These are phyloP conservation scores for Daldinia vernicosa DNA, from an alignment of 495 filamentous ascomycete species.

Conservation along the genomic window DNA sequence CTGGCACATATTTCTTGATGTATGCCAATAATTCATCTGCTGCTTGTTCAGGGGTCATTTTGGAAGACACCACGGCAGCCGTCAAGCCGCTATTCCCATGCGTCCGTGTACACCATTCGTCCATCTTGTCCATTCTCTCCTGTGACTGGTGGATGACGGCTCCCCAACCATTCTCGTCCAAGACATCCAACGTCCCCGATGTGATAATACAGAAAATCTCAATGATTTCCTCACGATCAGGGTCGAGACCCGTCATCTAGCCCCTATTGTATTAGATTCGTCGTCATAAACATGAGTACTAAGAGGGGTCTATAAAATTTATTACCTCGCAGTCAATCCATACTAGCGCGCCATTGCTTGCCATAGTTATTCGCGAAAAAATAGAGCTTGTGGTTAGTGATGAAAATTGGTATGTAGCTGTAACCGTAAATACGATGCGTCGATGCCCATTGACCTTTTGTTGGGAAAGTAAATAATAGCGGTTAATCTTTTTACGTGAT, in stretches of 20 bases:
- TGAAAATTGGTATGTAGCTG: not conserved
- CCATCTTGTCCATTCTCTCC: slow-evolving; percentile 78
- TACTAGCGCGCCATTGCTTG: slow-evolving; percentile 65
- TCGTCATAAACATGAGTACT: not conserved
- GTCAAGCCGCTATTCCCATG: slow-evolving; percentile 82
- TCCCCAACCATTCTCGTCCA: slow-evolving; percentile 83
- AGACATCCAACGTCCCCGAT: slow-evolving; percentile 74
- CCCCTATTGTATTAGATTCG: slow-evolving; percentile 19
- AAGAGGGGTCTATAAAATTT: not conserved
- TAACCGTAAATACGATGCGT: not conserved
- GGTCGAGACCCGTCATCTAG: slow-evolving; percentile 93
- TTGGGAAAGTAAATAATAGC: not conserved
- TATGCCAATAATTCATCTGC: slow-evolving; percentile 79
- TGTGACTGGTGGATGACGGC: slow-evolving; percentile 78
- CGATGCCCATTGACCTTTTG: not conserved
- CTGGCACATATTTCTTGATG: slow-evolving; percentile 73
- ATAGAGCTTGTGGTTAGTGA: not conserved
- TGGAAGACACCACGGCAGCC: slow-evolving; percentile 75
- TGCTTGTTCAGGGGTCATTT: slow-evolving; percentile 74
- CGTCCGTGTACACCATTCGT: slow-evolving; percentile 64
- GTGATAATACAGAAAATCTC: slow-evolving; percentile 96
- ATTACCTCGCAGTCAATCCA: slow-evolving; percentile 85
- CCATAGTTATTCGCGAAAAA: slow-evolving; percentile 17
- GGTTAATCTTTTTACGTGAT: not conserved
- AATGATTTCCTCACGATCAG: slow-evolving; percentile 81